Percentiles rank a stretch among this genome's conserved stretches.
Conservation (phyloP, 768 basidiomycete species). For the Suillus hirtellus region DNA sequence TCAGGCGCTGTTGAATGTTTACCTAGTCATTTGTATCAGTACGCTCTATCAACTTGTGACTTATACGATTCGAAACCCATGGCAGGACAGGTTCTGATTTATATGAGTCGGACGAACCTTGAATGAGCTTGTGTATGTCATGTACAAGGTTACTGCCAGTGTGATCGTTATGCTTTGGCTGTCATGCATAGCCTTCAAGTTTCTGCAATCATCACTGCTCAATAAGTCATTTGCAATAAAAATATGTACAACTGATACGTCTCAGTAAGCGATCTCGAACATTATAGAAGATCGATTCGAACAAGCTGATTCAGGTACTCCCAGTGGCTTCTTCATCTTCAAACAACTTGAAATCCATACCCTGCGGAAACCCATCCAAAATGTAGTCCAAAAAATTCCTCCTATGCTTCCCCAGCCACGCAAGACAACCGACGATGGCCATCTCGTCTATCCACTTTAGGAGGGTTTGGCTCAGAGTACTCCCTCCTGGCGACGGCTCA, state of each 20-base stretch:
- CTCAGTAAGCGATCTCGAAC: neutral
- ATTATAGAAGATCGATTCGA: neutral
- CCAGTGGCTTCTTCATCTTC: conserved; percentile 3
- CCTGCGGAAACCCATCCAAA: neutral
- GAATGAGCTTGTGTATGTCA: no score
- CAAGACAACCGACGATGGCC: conserved; percentile 8
- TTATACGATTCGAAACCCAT: neutral
- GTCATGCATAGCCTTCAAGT: no score
- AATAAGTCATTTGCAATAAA: neutral
- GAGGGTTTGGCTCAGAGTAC: neutral
- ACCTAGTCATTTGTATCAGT: neutral
- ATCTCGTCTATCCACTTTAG: conserved; percentile 9
- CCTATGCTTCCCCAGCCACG: conserved; percentile 14
- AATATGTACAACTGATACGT: neutral
- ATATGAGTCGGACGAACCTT: no score
- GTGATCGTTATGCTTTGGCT: no score
- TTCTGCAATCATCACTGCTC: no score
- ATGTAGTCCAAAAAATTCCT: conserved; percentile 5
- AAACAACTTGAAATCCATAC: neutral
- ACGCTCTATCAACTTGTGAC: neutral
- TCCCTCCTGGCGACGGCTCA: conserved; percentile 5
- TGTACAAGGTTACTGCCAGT: no score
- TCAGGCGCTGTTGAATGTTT: neutral
- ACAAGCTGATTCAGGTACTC: neutral
- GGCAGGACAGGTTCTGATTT: no score